phyloP scores from a whole-genome alignment of 75 land plant species.

The Chamaecyparis obtusa region DNA sequence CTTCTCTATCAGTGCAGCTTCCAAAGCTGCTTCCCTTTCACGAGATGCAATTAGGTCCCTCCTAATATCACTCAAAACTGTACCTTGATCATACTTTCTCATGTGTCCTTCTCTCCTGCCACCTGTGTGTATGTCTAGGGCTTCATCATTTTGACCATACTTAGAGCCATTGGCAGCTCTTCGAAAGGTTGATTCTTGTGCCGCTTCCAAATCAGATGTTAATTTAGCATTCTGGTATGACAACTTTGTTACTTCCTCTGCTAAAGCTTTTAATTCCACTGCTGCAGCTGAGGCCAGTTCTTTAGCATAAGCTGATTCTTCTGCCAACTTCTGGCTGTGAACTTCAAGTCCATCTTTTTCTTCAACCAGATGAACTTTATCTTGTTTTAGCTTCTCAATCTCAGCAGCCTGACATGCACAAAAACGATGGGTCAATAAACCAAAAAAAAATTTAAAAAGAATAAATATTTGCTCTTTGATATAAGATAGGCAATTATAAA shows the following conservation, averaged over 20 bases:
- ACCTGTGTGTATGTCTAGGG: conserved; percentile 16
- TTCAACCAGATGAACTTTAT: conserved; percentile 45
- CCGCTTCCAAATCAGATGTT: conserved; percentile 30
- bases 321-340: conserved; percentile 55
- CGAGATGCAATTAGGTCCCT: conserved; percentile 39
- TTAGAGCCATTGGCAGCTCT: conserved; percentile 19
- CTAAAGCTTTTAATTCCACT: conserved; percentile 67
- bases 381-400: conserved; percentile 69
- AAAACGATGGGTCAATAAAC: background rate
- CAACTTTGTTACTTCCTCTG: conserved; percentile 78
- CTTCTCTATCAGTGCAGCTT: conserved; percentile 42
- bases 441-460: background rate
- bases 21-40: conserved; percentile 50
- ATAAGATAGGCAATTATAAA: background rate
- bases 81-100: conserved; percentile 26
- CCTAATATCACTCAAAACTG: conserved; percentile 36
- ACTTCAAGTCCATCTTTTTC: conserved; percentile 69
- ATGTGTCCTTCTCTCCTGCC: conserved; percentile 29
- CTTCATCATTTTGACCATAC: conserved; percentile 22
- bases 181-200: conserved; percentile 40
- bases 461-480: background rate
- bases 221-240: conserved; percentile 70
- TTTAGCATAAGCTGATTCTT: conserved; percentile 84
- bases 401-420: conserved; percentile 40
- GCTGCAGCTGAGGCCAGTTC: conserved; percentile 81